Evolutionary conservation across 495 filamentous ascomycete species (phyloP).

Genomic region (Penicillium bovifimosum): DNA sequence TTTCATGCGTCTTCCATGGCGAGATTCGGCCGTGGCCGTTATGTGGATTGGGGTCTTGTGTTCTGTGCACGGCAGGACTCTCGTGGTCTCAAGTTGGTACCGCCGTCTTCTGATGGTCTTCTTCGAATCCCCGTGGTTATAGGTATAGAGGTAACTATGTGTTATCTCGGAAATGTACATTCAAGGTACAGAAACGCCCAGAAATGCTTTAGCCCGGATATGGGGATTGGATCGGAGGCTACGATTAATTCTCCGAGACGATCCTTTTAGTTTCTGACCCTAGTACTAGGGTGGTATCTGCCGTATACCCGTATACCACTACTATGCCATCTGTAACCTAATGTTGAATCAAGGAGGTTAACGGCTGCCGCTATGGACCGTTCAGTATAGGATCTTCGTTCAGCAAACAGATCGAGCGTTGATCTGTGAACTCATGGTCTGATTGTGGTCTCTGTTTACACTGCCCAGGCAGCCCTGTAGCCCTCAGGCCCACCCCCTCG

Average conservation of each 20-base stretch:
- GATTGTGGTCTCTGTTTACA: neutral
- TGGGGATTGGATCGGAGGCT: slow-evolving; percentile 6
- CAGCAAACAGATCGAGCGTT: slow-evolving; percentile 6
- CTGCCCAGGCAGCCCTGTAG: neutral
- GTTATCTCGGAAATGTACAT: too few relatives aligned
- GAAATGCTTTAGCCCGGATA: neutral
- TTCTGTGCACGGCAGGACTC: slow-evolving; percentile 10
- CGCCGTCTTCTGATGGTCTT: neutral
- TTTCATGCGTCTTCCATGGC: neutral
- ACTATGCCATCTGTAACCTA: slow-evolving; percentile 1
- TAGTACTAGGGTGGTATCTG: neutral
- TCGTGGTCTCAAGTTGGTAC: neutral
- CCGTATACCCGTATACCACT: neutral
- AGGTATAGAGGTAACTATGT: too few relatives aligned
- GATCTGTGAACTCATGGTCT: slow-evolving; percentile 4
- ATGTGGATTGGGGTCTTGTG: neutral
- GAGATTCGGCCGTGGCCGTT: slow-evolving; percentile 17
- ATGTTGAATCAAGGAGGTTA: slow-evolving; percentile 1
- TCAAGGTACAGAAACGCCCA: too few relatives aligned
- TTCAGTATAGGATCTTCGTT: slow-evolving; percentile 5
- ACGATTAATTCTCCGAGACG: slow-evolving; percentile 6
- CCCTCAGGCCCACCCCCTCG: neutral
- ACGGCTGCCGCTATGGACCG: slow-evolving; percentile 2
- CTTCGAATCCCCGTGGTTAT: neutral
- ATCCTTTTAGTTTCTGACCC: slow-evolving; percentile 12